phyloP scores from a whole-genome alignment of 2,329 filamentous ascomycete species.

The Myriosclerotinia curreyana region DNA sequence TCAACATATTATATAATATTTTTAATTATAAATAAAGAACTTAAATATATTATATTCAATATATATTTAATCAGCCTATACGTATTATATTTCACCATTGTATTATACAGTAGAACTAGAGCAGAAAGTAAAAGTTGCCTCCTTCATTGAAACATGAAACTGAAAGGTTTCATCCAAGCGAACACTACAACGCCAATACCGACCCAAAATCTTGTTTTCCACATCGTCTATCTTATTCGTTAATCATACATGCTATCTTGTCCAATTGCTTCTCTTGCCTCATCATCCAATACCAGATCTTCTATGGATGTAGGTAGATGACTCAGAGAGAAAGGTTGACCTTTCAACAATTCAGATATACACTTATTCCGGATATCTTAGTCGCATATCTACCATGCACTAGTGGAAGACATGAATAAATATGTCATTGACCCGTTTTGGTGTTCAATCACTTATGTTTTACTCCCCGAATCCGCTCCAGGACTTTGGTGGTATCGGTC shows the following conservation, averaged over 20 bases:
- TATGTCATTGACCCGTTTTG: neutral
- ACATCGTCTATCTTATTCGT: neutral
- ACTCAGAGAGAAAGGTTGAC: neutral
- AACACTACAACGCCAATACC: neutral
- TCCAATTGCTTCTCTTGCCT: neutral
- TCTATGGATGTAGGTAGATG: no score
- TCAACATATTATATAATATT: no score
- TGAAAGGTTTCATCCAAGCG: neutral
- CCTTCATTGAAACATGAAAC: neutral
- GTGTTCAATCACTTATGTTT: no score
- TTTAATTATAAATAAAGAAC: no score
- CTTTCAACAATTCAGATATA: neutral
- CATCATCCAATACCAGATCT: neutral
- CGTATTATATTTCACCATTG: neutral
- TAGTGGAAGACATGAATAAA: neutral
- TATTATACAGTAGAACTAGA: constrained; percentile 13
- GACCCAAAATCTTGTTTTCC: neutral
- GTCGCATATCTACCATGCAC: neutral
- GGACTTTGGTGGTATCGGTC: constrained; percentile 70
- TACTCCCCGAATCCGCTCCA: constrained; percentile 46
- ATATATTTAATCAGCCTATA: neutral
- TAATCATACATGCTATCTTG: neutral
- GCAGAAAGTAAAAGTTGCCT: neutral
- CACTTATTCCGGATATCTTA: neutral
- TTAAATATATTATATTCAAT: neutral